Conservation (phyloP, 2,329 filamentous ascomycete genomes). For the Grosmannia penicillata region DNA sequence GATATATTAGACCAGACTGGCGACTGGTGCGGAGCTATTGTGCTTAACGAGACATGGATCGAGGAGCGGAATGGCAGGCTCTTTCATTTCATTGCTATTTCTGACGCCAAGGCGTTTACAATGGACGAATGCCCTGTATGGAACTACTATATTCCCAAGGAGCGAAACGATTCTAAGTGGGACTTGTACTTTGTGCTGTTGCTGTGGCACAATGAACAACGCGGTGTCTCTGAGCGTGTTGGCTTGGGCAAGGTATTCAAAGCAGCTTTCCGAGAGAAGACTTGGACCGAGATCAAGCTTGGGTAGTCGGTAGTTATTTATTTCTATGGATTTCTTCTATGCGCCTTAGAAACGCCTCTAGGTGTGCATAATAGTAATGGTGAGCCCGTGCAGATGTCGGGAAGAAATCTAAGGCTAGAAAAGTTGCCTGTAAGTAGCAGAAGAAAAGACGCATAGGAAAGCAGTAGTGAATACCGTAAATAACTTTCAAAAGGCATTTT, state of each 20-base stretch:
- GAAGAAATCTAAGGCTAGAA: no score
- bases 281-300: constrained; percentile 15
- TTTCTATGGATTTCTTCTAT: no score
- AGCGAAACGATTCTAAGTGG: constrained; percentile 18
- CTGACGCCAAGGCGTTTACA: constrained; percentile 19
- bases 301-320: constrained; percentile 2
- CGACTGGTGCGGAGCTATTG: constrained; percentile 19
- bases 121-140: constrained; percentile 16
- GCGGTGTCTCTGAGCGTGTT: constrained; percentile 13
- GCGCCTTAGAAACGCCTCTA: no score
- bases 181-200: constrained; percentile 19
- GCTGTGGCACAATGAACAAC: constrained; percentile 12
- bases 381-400: no score
- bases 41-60: constrained; percentile 13
- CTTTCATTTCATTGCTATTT: constrained; percentile 18
- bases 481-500: no score
- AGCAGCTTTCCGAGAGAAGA: constrained; percentile 13
- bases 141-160: constrained; percentile 20
- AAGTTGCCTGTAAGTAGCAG: no score
- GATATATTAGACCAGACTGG: constrained; percentile 15
- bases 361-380: no score
- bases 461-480: no score
- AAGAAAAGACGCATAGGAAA: no score
- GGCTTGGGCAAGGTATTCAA: constrained; percentile 20
- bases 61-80: constrained; percentile 1